Base-by-base conservation (phyloP, 148 eudicot genomes). In the Tetragonia tetragonoides region DNA sequence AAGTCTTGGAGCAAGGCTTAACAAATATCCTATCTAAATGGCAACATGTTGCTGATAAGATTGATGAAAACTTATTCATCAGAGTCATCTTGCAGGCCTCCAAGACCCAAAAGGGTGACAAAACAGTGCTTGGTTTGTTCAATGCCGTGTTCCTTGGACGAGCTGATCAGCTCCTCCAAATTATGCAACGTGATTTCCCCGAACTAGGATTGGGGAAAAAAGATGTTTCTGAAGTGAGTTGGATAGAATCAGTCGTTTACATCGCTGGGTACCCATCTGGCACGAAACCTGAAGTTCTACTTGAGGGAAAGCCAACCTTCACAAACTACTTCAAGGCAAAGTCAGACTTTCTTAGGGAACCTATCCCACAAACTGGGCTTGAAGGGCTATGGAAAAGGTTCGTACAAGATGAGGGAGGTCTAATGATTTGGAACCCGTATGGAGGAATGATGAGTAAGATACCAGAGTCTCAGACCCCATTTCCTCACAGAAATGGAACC, bases 401-500 rank as follows among this genome's bases (percentile, higher is more conserved):
- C 21, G 46, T 70, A 53, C 73, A 82, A 54, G 85, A 82, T 28
- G 85, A 82, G 46, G 73, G 73, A 10, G 65, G 76, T 21, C 65
- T 82, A 34, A 82, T 82, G 82, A 82, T 82, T 72, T 82, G 81
- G 82, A 82, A 64, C 54, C 85, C 85, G 21, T 82, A 69, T 64
- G 85, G 85, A 23, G 85, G 85, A 24, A 82, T 69, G 85, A 82
- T 82, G 89, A 63, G 81, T 73, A 60, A 66, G 64, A 80, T 85
- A 51, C 59, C 81, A 7, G 86, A 80, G 34, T 80, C 86, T 34
- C 72, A 66, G 46, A 83, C 66, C 41, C 86, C 88, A 15, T 85
- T 80, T 70, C 88, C 88, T 66, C 85, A 85, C 73, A 80, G 88
- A 68, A 78, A 75, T 16, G 88, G 84, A 34, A 80, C 79, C 38